These are phyloP conservation scores for Lentinula sp. DNA, from an alignment of 768 basidiomycete genomes.

Conservation along the genomic window DNA sequence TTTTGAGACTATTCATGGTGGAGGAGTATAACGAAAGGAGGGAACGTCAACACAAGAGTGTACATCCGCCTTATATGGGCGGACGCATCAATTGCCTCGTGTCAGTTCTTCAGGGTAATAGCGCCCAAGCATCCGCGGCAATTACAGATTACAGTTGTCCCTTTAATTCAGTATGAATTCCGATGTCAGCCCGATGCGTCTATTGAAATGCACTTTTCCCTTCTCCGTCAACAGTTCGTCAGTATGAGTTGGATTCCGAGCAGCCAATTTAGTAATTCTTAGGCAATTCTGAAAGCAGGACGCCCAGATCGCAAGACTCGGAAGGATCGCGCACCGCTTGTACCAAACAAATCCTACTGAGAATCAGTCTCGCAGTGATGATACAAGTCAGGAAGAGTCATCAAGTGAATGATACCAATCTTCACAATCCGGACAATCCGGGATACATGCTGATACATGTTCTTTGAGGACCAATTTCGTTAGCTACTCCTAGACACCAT, in stretches of 20 bases:
- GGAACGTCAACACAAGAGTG: constrained; percentile 25
- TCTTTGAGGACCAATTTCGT: too few species aligned
- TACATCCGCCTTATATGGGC: constrained; percentile 32
- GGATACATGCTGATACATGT: neutral
- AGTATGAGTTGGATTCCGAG: neutral
- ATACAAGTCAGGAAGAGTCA: neutral
- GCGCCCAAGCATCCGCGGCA: constrained; percentile 5
- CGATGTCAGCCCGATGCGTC: neutral
- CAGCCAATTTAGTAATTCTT: neutral
- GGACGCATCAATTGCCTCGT: constrained; percentile 23
- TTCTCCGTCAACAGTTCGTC: neutral
- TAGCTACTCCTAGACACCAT: too few species aligned
- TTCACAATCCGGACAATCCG: neutral
- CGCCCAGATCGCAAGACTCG: neutral
- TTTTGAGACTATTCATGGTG: constrained; percentile 68
- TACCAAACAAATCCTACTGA: neutral
- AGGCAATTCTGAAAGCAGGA: neutral
- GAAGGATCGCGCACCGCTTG: neutral
- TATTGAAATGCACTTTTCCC: neutral
- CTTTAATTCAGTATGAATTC: neutral
- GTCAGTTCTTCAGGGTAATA: constrained; percentile 20
- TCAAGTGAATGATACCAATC: neutral
- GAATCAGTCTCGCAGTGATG: neutral
- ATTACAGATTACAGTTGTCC: neutral
- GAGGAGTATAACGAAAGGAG: constrained; percentile 18